These are phyloP conservation scores for Diaporthe vexans DNA, from an alignment of 2,329 filamentous ascomycete species.

Conservation along the genomic window DNA sequence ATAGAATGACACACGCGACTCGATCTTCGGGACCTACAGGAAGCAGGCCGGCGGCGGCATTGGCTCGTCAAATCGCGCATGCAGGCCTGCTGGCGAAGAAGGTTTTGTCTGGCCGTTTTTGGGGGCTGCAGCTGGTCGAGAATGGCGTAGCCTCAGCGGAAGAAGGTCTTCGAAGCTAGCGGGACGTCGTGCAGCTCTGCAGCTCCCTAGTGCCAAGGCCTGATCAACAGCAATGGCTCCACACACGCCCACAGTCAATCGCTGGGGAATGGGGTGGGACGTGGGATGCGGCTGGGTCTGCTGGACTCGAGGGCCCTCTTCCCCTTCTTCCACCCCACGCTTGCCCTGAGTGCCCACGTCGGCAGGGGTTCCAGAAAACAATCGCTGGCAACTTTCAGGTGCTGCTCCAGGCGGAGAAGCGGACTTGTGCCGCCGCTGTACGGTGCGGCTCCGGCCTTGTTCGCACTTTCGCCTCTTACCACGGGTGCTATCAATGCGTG, in stretches of 20 bases:
- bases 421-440: conserved; percentile 28
- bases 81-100: conserved; percentile 21
- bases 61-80: conserved; percentile 27
- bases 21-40: conserved; percentile 20
- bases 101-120: conserved; percentile 13
- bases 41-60: conserved; percentile 17
- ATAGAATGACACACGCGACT: conserved; percentile 30
- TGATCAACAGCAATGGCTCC: conserved; percentile 29
- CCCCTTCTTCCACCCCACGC: conserved; percentile 37
- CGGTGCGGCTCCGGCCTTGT: conserved; percentile 10
- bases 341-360: conserved; percentile 6
- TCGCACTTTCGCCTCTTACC: conserved; percentile 23
- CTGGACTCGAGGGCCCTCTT: conserved; percentile 20
- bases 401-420: conserved; percentile 18
- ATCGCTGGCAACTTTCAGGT: conserved; percentile 11
- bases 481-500: conserved; percentile 3
- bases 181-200: conserved; percentile 33
- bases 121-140: conserved; percentile 17
- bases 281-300: conserved; percentile 33
- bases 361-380: conserved; percentile 22
- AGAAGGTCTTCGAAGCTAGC: conserved; percentile 26
- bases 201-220: conserved; percentile 29
- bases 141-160: conserved; percentile 23
- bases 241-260: conserved; percentile 32
- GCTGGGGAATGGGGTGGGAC: conserved; percentile 33